phyloP scores from a whole-genome alignment of 2,329 filamentous ascomycete species.

The Celoporthe dispersa region DNA sequence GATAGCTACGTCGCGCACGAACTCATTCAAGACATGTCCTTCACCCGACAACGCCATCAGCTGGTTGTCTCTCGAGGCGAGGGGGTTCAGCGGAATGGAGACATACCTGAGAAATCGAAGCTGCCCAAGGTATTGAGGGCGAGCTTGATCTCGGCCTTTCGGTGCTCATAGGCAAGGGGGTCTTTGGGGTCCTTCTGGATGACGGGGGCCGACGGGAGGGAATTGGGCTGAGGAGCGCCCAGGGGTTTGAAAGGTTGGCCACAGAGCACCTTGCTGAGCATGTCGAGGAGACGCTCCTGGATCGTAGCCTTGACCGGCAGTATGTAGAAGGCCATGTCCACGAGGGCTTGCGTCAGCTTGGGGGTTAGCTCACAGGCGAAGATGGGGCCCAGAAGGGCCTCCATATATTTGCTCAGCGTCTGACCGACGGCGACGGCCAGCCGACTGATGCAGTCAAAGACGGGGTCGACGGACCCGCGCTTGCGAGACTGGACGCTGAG shows the following conservation, averaged over 20 bases:
- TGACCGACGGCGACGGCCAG: constrained; percentile 94
- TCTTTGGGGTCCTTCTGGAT: constrained; percentile 89
- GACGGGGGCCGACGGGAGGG: constrained; percentile 78
- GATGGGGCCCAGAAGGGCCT: constrained; percentile 90
- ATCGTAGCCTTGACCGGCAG: constrained; percentile 91
- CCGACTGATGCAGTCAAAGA: constrained; percentile 98
- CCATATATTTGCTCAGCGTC: constrained; percentile 97
- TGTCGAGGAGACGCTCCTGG: constrained; percentile 90
- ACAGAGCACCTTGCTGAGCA: constrained; percentile 92
- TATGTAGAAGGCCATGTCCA: constrained; percentile 99
- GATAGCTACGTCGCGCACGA: constrained; percentile 96
- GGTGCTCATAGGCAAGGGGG: constrained; percentile 76
- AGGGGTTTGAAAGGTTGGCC: constrained; percentile 91
- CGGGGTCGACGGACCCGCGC: constrained; percentile 71
- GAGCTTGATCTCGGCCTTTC: constrained; percentile 86
- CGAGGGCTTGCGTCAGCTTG: constrained; percentile 90
- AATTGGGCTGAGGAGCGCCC: constrained; percentile 83
- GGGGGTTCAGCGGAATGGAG: constrained; percentile 38
- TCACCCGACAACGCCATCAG: constrained; percentile 22
- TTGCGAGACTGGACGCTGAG: constrained; percentile 78
- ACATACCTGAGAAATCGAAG: constrained; percentile 78
- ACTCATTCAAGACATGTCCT: constrained; percentile 88
- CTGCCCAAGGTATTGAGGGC: constrained; percentile 95
- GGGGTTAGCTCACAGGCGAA: constrained; percentile 95
- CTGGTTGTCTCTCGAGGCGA: background rate